Evolutionary conservation across 2,329 filamentous ascomycete genomes (phyloP), one percentile per base, ranked within the genome.

Genomic region (Aspergillus tubingensis): DNA sequence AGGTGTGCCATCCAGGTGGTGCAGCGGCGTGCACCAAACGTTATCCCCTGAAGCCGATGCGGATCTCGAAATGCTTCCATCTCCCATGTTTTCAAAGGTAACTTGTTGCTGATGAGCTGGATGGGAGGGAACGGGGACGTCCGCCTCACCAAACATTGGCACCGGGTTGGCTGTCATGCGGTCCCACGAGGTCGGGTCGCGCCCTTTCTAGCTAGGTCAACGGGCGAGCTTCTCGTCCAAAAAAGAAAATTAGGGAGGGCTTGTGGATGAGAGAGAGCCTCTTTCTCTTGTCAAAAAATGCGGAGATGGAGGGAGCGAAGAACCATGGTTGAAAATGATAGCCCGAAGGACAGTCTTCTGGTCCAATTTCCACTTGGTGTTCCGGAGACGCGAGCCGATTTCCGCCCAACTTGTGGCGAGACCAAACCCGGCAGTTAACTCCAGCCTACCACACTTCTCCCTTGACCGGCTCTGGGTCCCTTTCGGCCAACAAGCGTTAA

Each of bases 391-490:
- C 49, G 55, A 54, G 54, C 59, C 50, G 55, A 61, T 50, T 54
- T 51, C 55, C 50, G 54, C 59, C 49, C 54, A 57, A 58, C 25
- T 13, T 58, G 50, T 54, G 55, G 55, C 25, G 36, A 55, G 53
- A 30, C 52, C 38, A 41, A 38, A 27, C 51, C 49, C 63, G 63
- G 63, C 62, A 60, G n/a, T 64, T 32, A 55, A 13, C 62, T 64
- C 63, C 63, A 64, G 62, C 63, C 63, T 65, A 65, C 63, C 63
- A 65, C 63, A 43, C 25, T 23, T 41, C 44, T 38, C 27, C 49
- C 44, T 54, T 38, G 5, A 36, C 23, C 39, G 25, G 25, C 17
- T 36, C 43, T 60, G 49, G 58, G 38, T 53, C 49, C 52, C 50
- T 61, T 11, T 8, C 53, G 53, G 43, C 53, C 53, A 55, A 55